Percentiles rank a stretch among this genome's conserved stretches.
phyloP scores from a whole-genome alignment of 1,139 yeast genomes.

The Spathaspora sp. region DNA sequence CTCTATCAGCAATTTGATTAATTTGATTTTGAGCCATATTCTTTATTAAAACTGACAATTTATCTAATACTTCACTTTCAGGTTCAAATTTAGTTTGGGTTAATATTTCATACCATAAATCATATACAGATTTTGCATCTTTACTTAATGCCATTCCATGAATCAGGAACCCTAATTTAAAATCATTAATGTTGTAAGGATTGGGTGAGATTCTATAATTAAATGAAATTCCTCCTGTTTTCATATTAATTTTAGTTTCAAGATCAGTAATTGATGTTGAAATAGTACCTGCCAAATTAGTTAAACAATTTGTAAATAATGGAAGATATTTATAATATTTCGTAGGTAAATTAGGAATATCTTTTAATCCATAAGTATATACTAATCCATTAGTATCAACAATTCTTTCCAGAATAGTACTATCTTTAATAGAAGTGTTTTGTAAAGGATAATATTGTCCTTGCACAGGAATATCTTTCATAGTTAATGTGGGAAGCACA shows the following conservation, averaged over 20 bases:
- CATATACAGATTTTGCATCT: slow-evolving; percentile 60
- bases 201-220: slow-evolving; percentile 56
- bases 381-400: slow-evolving; percentile 76
- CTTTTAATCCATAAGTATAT: slow-evolving; percentile 62
- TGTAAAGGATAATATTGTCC: slow-evolving; percentile 43
- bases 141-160: slow-evolving; percentile 72
- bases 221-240: slow-evolving; percentile 82
- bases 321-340: slow-evolving; percentile 70
- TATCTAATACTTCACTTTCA: slow-evolving; percentile 57
- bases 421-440: slow-evolving; percentile 21
- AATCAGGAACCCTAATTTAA: slow-evolving; percentile 50
- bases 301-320: slow-evolving; percentile 73
- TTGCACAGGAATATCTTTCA: slow-evolving; percentile 66
- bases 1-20: slow-evolving; percentile 78
- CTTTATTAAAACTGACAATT: slow-evolving; percentile 71
- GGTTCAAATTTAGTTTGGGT: slow-evolving; percentile 61
- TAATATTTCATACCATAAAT: slow-evolving; percentile 68
- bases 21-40: slow-evolving; percentile 76
- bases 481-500: slow-evolving; percentile 73
- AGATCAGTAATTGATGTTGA: slow-evolving; percentile 70
- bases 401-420: slow-evolving; percentile 43
- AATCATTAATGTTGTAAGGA: slow-evolving; percentile 46
- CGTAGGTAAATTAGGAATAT: slow-evolving; percentile 56
- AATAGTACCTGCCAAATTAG: slow-evolving; percentile 78
- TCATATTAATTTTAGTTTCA: slow-evolving; percentile 78